phyloP scores from a whole-genome alignment of 1,139 yeast genomes.

The Pichia sorboxylosa region DNA sequence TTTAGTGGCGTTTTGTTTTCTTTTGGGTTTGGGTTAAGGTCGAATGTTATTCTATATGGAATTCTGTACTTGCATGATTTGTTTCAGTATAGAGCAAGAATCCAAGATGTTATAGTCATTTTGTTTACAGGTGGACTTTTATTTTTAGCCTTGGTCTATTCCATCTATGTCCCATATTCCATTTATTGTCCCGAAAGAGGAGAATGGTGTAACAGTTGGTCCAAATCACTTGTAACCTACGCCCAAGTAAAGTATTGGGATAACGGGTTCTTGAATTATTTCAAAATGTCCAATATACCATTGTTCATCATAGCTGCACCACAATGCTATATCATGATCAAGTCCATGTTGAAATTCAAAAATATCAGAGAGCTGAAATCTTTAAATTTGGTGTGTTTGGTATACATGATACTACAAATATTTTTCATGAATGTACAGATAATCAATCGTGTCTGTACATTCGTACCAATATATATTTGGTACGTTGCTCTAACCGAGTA shows the following conservation, averaged over 20 bases:
- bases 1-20: conserved; percentile 51
- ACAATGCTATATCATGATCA: conserved; percentile 33
- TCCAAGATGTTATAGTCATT: conserved; percentile 1
- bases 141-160: conserved; percentile 32
- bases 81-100: background rate
- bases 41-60: conserved; percentile 71
- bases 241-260: conserved; percentile 82
- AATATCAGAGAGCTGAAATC: conserved; percentile 7
- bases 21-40: conserved; percentile 50
- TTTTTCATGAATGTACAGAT: conserved; percentile 66
- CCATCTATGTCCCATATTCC: conserved; percentile 43
- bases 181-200: conserved; percentile 61
- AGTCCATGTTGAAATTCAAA: conserved; percentile 13
- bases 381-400: conserved; percentile 25
- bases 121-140: conserved; percentile 43
- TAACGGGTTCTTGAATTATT: conserved; percentile 67
- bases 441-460: conserved; percentile 64
- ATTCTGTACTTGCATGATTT: conserved; percentile 51
- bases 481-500: conserved; percentile 30
- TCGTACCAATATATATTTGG: conserved; percentile 70
- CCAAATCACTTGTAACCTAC: conserved; percentile 51
- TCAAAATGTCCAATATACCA: conserved; percentile 74
- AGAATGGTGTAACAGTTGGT: conserved; percentile 54
- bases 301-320: conserved; percentile 77
- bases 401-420: conserved; percentile 40